Evolutionary conservation across 495 filamentous ascomycete genomes (phyloP), one percentile per base, ranked within the genome.

Genomic region (Clavariopsis aquatica): DNA sequence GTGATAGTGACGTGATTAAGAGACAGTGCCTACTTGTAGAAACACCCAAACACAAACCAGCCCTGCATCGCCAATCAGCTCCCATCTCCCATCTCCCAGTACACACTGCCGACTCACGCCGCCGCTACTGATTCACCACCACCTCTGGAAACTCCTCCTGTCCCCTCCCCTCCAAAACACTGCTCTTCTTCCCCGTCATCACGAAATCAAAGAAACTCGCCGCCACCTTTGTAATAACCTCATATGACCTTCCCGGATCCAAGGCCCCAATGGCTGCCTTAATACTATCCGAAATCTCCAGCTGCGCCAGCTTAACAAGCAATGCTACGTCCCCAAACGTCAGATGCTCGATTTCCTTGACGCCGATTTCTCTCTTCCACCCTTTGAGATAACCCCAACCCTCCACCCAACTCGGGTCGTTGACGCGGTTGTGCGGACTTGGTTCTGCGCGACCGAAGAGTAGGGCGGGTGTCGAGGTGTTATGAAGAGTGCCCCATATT

Each of bases 401-500:
- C 15, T 17, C 13, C 23, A 10, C 24, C 68, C 63, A 66, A 1
- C 63, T 63, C 23, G 45, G 19, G 10, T 62, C 52, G 10, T 27
- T 53, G 10, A 53, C 47, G 13, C 58, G 38, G 28, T 64, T 68
- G 26, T 66, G 64, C 10, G 46, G 22, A 26, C 19, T 43, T 1
- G 62, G 62, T 2, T 56, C 56, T 38, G 19, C 55, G n/a, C 56
- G 26, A 8, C 65, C 60, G 24, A 71, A 55, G 10, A 71, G 49
- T 6, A 71, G 12, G 10, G 56, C 56, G 12, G 60, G 64, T 31
- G 47, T 52, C 2, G 52, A 1, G 20, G 49, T 60, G 22, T 64
- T 41, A 22, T 17, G 19, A 10, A 60, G 17, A 20, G 10, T 36
- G 20, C 58, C 58, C 15, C n/a, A 67, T 7, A 52, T 54, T 0